These are phyloP conservation scores for Tolypocladium amazonense DNA, from an alignment of 2,329 filamentous ascomycete species.

Conservation along the genomic window DNA sequence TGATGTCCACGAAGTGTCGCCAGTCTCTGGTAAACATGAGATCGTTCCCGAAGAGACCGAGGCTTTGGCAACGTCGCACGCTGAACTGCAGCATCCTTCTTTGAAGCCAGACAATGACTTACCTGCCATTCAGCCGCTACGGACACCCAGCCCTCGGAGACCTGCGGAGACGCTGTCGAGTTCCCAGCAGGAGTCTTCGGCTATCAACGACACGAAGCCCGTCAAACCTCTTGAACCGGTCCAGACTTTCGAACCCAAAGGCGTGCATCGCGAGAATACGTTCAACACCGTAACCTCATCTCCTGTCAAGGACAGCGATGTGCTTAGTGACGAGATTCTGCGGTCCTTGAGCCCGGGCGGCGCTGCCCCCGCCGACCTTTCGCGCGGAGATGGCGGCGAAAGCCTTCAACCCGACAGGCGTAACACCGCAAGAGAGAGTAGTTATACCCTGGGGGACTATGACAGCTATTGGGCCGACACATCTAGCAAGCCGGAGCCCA, in stretches of 20 bases:
- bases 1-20: neutral
- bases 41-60: neutral
- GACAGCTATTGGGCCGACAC: constrained; percentile 53
- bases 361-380: constrained; percentile 6
- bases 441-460: constrained; percentile 54
- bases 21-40: neutral
- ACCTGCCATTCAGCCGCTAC: constrained; percentile 19
- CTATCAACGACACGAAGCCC: neutral
- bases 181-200: neutral
- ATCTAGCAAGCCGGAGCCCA: constrained; percentile 6
- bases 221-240: constrained; percentile 7
- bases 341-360: constrained; percentile 49
- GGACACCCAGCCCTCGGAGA: constrained; percentile 20
- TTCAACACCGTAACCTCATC: constrained; percentile 39
- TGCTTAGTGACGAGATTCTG: constrained; percentile 64
- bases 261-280: constrained; percentile 30
- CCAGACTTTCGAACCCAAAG: constrained; percentile 22
- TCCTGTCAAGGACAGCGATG: constrained; percentile 58
- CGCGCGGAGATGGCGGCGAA: constrained; percentile 4
- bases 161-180: constrained; percentile 12
- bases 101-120: constrained; percentile 6
- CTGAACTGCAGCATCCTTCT: constrained; percentile 2
- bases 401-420: constrained; percentile 9
- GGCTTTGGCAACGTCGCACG: neutral
- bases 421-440: constrained; percentile 38